A percentile compares a stretch with the other conserved stretches of the same genome.
Conservation (phyloP, 768 basidiomycete genomes). For the Tulasnella sp. region DNA sequence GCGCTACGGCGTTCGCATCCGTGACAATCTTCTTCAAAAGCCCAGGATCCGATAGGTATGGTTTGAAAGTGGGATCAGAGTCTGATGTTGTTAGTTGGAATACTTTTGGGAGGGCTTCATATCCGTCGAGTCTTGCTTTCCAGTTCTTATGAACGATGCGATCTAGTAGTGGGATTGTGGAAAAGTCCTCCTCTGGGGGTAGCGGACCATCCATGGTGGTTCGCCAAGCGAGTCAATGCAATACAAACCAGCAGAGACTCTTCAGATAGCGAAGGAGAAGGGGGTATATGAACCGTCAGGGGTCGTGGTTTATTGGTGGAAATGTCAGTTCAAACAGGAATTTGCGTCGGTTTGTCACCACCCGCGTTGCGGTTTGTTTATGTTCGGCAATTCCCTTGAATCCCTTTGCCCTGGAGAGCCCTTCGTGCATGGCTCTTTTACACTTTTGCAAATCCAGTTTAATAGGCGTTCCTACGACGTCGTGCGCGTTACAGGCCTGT, state of each 20-base stretch:
- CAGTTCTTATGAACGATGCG: constrained; percentile 91
- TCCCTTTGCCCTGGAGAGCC: not conserved
- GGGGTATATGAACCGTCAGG: not conserved
- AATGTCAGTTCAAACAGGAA: not conserved
- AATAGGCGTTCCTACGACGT: no score
- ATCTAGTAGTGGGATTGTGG: constrained; percentile 60
- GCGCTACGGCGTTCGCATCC: constrained; percentile 92
- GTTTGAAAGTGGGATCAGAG: constrained; percentile 85
- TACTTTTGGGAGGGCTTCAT: constrained; percentile 73
- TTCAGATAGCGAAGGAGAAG: not conserved
- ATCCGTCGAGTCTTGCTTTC: constrained; percentile 94
- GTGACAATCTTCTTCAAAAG: constrained; percentile 75
- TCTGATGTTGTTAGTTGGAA: constrained; percentile 87
- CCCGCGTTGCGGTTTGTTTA: constrained; percentile 2
- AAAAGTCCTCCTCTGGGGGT: constrained; percentile 90
- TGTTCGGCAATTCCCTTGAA: not conserved
- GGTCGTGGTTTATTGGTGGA: not conserved
- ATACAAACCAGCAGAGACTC: not conserved
- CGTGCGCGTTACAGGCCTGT: no score
- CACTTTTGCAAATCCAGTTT: not conserved
- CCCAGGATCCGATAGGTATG: constrained; percentile 66
- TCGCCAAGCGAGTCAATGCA: no score
- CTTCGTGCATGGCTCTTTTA: not conserved
- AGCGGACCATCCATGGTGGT: constrained; percentile 75
- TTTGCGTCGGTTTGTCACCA: constrained; percentile 3